Evolutionary conservation across 371 early-diverging fungal species (phyloP), one percentile per base, ranked within the genome.

Genomic region (Mucor saturninus): DNA sequence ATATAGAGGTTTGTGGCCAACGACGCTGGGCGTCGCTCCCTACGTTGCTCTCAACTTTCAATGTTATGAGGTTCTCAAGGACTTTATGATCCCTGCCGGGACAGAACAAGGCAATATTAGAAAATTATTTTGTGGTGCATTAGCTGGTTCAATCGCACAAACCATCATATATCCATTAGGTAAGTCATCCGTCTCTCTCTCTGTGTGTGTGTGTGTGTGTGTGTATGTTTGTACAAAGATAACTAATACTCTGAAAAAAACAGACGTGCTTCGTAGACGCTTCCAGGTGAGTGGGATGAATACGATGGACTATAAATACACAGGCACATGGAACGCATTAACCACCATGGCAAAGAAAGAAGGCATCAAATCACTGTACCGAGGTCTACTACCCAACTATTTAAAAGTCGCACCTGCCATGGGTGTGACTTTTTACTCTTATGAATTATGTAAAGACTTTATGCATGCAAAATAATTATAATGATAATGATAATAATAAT

Each of bases 141-240:
- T 93, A 54, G 95, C 94, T 26, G 97, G 97, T 14, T 89, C 93
- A 56, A 86, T 93, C 68, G 92, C 92, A 5, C 96, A 96, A 73
- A 93, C 93, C 2, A 84, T 92, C 35, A 95, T 95, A 9, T 97
- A 96, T 71, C 97, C 97, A 29, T 77, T 97, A 59, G 79, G 76
- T 75, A 68, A 68, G 13, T 11, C 5, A 8, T 48, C 28, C 3
- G 21, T 72, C 48, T 67, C 35, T 37, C 40, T 4, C 2, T 14
- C n/a, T 61, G 21, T 21, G 21, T 21, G 21, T 21, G 21, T 21
- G 21, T 21, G 21, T 21, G 21, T 21, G 21, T 21, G 21, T 21
- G 21, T 21, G 21, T 21, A 1, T 21, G 21, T 21, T 0, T 21
- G 21, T 21, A 21, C 21, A 21, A 21, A 21, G 21, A 21, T 21